A percentile compares a stretch with the other conserved stretches of the same genome.
Evolutionary conservation across 495 filamentous ascomycete species (phyloP).

Genomic region (Elaphomyces granulatus): DNA sequence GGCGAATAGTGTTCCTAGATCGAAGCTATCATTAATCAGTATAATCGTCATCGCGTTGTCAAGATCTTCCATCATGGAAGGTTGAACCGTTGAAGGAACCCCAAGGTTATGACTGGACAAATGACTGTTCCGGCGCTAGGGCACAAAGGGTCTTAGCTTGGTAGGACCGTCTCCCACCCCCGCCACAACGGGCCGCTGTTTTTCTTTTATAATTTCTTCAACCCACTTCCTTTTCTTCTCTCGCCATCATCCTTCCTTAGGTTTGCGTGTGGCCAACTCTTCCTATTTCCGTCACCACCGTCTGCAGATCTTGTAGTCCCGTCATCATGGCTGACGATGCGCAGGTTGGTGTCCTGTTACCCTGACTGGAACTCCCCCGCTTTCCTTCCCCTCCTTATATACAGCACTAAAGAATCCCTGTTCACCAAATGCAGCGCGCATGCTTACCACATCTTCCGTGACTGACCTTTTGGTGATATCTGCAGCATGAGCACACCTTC

Average conservation of each 20-base stretch:
- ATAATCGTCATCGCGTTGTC: too few species aligned
- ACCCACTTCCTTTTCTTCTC: slow-evolving; percentile 3
- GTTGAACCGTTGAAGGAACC: too few species aligned
- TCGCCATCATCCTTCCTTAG: slow-evolving; percentile 8
- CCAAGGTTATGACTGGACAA: too few species aligned
- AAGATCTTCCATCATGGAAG: too few species aligned
- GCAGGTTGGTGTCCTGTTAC: slow-evolving; percentile 21
- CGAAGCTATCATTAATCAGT: too few species aligned
- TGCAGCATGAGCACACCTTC: slow-evolving; percentile 80
- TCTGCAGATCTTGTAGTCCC: slow-evolving; percentile 18
- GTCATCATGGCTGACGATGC: slow-evolving; percentile 38
- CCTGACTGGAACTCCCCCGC: slow-evolving; percentile 1
- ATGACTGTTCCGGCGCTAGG: too few species aligned
- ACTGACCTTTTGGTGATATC: slow-evolving; percentile 6
- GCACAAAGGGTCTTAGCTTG: too few species aligned
- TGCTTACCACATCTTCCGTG: background rate
- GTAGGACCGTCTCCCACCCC: too few species aligned
- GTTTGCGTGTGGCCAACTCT: too few species aligned
- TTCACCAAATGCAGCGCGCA: background rate
- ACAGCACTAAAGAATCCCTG: too few species aligned
- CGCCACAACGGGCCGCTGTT: background rate
- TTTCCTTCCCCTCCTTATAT: slow-evolving; percentile 3
- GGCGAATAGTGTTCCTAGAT: too few species aligned
- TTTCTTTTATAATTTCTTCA: slow-evolving; percentile 1
- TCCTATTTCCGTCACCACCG: slow-evolving; percentile 11